These are phyloP conservation scores for Daldinia decipiens DNA, from an alignment of 495 filamentous ascomycete species.

Conservation along the genomic window DNA sequence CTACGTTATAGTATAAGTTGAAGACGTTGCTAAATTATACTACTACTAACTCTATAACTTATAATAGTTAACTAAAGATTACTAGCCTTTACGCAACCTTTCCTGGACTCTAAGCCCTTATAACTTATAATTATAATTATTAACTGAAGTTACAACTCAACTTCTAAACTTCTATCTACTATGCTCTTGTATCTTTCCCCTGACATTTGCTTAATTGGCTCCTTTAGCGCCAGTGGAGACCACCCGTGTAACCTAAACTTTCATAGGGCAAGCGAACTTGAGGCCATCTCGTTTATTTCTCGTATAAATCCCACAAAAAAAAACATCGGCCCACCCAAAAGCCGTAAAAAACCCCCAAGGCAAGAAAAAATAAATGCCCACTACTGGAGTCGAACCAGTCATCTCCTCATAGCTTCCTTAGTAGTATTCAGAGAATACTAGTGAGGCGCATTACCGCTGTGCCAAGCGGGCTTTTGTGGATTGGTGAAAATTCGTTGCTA, in stretches of 20 bases:
- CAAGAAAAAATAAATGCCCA: constrained; percentile 15
- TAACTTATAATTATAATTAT: too few relatives aligned
- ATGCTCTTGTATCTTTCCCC: not conserved
- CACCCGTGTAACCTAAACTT: not conserved
- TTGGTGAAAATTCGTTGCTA: not conserved
- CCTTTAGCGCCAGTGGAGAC: not conserved
- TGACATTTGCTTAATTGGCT: not conserved
- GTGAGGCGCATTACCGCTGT: constrained; percentile 37
- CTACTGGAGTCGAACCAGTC: constrained; percentile 38
- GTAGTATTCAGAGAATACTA: constrained; percentile 19
- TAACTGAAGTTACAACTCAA: not conserved
- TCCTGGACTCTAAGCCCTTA: not conserved
- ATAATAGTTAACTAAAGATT: too few relatives aligned
- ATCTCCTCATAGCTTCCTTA: constrained; percentile 34
- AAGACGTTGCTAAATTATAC: too few relatives aligned
- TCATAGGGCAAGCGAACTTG: not conserved
- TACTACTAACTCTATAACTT: too few relatives aligned
- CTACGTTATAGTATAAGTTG: too few relatives aligned
- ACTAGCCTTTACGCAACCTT: not conserved
- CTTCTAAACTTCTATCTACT: not conserved
- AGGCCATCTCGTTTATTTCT: constrained; percentile 2
- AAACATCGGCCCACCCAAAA: not conserved
- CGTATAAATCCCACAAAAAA: constrained; percentile 4
- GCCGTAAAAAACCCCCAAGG: not conserved
- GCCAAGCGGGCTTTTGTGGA: constrained; percentile 24